Conservation (phyloP, 345 rosid species). For the Salix exigua region DNA sequence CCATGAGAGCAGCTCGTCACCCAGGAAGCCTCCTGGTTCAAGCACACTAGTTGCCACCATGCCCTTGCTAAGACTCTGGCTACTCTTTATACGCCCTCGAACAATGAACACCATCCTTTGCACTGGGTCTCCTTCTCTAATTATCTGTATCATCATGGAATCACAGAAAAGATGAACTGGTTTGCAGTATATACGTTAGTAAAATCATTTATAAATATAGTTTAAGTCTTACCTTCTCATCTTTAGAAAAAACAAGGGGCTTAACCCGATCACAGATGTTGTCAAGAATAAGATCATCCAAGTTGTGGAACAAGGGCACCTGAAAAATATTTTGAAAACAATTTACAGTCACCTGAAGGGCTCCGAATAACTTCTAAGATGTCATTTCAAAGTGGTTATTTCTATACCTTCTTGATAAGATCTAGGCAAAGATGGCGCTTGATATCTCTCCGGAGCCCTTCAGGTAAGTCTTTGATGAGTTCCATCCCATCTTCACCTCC, state of each 20-base stretch:
- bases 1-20: conserved; percentile 92
- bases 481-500: conserved; percentile 81
- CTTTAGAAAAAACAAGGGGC: conserved; percentile 71
- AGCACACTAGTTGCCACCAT: conserved; percentile 56
- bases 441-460: conserved; percentile 81
- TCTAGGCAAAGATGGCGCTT: conserved; percentile 80
- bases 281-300: conserved; percentile 85
- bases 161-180: neutral
- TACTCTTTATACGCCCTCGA: conserved; percentile 51
- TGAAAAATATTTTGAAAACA: conserved; percentile 8
- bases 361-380: neutral
- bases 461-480: conserved; percentile 69
- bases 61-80: conserved; percentile 75
- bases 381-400: neutral
- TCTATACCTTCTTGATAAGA: conserved; percentile 64
- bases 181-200: neutral
- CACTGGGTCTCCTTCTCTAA: conserved; percentile 95
- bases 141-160: conserved; percentile 41
- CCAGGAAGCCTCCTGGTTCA: conserved; percentile 76
- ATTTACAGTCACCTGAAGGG: neutral
- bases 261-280: conserved; percentile 83
- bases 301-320: conserved; percentile 77
- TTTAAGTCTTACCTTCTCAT: conserved; percentile 58
- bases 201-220: neutral
- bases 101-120: conserved; percentile 69